Conservation (phyloP, 371 early-diverging fungal genomes). For the Massospora cicadina region DNA sequence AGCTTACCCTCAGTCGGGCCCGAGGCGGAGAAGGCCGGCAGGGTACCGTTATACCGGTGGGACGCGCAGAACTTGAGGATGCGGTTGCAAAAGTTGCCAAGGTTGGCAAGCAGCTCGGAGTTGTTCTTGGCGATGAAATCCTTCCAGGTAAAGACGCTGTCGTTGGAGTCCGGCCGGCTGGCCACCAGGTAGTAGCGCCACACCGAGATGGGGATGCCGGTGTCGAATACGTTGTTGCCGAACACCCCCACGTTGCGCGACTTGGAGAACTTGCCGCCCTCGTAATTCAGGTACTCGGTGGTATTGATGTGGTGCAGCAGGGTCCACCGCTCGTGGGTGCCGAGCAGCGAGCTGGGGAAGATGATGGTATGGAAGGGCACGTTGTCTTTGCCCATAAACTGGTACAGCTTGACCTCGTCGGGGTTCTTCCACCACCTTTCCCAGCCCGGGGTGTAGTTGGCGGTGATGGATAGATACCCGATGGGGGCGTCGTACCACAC, state of each 20-base stretch:
- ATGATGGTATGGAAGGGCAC: constrained; percentile 99
- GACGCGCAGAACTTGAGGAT: constrained; percentile 83
- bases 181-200: constrained; percentile 98
- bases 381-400: constrained; percentile 99
- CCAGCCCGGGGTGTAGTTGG: constrained; percentile 86
- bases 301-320: constrained; percentile 84
- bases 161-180: constrained; percentile 94
- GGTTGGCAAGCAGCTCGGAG: constrained; percentile 88
- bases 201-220: constrained; percentile 82
- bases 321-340: constrained; percentile 80
- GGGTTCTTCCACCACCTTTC: constrained; percentile 98
- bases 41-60: constrained; percentile 61
- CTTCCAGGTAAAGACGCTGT: constrained; percentile 90
- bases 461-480: constrained; percentile 95
- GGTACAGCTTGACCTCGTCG: constrained; percentile 82
- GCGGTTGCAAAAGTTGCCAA: constrained; percentile 98
- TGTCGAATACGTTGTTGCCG: constrained; percentile 89
- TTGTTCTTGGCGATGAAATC: constrained; percentile 92
- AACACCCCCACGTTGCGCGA: constrained; percentile 96
- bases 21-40: constrained; percentile 38
- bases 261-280: constrained; percentile 97
- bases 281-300: constrained; percentile 98
- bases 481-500: constrained; percentile 99
- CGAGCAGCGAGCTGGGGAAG: constrained; percentile 88
- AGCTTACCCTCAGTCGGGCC: constrained; percentile 37